These are phyloP conservation scores for Acacia confusa DNA, from an alignment of 306 rosid genomes.

Conservation along the genomic window DNA sequence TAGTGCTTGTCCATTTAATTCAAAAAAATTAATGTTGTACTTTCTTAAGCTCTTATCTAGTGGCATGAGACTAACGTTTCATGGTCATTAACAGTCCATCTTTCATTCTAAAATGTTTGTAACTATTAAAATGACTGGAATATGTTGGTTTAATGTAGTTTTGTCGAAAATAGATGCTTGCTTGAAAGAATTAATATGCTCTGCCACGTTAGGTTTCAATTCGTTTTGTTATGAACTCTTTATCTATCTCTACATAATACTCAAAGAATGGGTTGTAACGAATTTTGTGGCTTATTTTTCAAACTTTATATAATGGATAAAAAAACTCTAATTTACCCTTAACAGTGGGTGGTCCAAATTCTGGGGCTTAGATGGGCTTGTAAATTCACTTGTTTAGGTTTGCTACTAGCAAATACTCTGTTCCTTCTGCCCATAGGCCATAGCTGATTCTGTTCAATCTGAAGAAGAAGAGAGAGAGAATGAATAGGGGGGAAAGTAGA, in stretches of 20 bases:
- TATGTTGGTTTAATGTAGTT: not conserved
- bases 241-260: too few species aligned
- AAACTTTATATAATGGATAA: too few species aligned
- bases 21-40: not conserved
- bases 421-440: not conserved
- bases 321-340: not conserved
- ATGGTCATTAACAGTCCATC: not conserved
- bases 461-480: not conserved
- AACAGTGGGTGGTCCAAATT: not conserved
- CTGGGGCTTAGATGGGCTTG: not conserved
- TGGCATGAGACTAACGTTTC: too few species aligned
- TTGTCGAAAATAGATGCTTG: not conserved
- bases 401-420: not conserved
- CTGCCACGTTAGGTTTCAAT: not conserved
- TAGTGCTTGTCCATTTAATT: too few species aligned
- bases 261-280: too few species aligned
- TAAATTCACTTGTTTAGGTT: not conserved
- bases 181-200: not conserved
- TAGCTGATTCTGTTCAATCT: not conserved
- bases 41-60: too few species aligned
- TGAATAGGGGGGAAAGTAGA: not conserved
- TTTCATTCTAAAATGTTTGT: not conserved
- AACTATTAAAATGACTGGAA: not conserved
- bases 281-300: too few species aligned
- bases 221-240: not conserved